Conservation (phyloP, 2,329 filamentous ascomycete species). For the Celoporthe dispersa region DNA sequence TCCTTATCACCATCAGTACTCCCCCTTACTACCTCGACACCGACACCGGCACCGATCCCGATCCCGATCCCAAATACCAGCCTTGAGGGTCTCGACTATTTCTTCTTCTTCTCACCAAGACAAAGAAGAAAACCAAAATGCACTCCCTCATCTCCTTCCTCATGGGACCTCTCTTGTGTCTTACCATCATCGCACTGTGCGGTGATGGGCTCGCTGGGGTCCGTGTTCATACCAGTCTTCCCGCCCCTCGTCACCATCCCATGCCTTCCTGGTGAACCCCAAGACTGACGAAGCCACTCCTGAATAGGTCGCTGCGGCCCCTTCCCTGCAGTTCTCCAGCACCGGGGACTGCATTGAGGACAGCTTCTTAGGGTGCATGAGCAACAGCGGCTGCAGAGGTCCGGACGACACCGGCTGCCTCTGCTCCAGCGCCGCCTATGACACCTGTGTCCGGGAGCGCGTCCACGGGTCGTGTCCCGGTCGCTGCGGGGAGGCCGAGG, state of each 20-base stretch:
- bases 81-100: too few species aligned
- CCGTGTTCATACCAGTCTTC: background rate
- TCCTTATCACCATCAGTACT: background rate
- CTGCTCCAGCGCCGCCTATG: background rate
- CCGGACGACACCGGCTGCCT: background rate
- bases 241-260: too few species aligned
- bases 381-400: background rate
- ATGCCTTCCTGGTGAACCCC: background rate
- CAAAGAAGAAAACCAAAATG: background rate
- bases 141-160: background rate
- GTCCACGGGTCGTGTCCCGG: background rate
- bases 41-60: too few species aligned
- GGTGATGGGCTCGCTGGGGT: background rate
- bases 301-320: too few species aligned
- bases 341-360: background rate
- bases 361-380: background rate
- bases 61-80: too few species aligned
- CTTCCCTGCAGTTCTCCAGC: background rate
- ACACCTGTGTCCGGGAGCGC: background rate
- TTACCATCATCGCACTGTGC: background rate
- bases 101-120: too few species aligned
- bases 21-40: background rate
- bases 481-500: background rate
- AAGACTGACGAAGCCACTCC: background rate
- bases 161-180: background rate